Evolutionary conservation across 1,284 basidiomycete species (phyloP), one percentile per base, ranked within the genome.

Genomic region (Leucoagaricus sp.): DNA sequence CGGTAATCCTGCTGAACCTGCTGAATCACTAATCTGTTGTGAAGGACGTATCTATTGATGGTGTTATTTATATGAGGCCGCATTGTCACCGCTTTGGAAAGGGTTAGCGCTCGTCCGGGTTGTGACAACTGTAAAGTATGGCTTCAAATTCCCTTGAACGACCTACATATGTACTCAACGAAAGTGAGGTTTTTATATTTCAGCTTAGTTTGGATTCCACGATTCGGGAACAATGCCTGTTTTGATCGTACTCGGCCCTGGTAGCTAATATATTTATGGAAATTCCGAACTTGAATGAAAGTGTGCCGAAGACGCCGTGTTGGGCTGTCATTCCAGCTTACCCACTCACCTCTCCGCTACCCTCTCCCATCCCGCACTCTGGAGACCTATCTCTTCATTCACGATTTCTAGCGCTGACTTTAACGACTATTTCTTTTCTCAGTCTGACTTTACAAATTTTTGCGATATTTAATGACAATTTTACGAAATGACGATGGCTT

Each of bases 381-480:
- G 17, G 28, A 34, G 6, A 15, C 19, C 26, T 6, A 9, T 40
- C 6, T 45, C 19, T 8, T 31, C 2, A 13, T 38, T 26, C 19
- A 10, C 33, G 6, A 19, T 0, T 40, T 12, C 9, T n/a, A n/a
- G n/a, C n/a, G n/a, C 36, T 19, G 9, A 15, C 42, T 5, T 45
- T 9, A 5, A 45, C 42, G 23, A 28, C 45, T 47, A 29, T n/a
- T n/a, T n/a, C n/a, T n/a, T n/a, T n/a, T n/a, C n/a, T n/a, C n/a
- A n/a, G n/a, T n/a, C n/a, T n/a, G n/a, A n/a, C n/a, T n/a, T 13
- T 33, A 33, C 31, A 33, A 33, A 7, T 33, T 31, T 53, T 49
- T 31, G 23, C 49, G 28, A 15, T 38, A n/a, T 54, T 46, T 45
- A 46, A 55, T 55, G 53, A 55, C 45, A 41, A 42, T 41, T 47